Percentiles rank a stretch among this genome's conserved stretches.
phyloP scores from a whole-genome alignment of 2,329 filamentous ascomycete genomes.

The Fusarium pilosicola region DNA sequence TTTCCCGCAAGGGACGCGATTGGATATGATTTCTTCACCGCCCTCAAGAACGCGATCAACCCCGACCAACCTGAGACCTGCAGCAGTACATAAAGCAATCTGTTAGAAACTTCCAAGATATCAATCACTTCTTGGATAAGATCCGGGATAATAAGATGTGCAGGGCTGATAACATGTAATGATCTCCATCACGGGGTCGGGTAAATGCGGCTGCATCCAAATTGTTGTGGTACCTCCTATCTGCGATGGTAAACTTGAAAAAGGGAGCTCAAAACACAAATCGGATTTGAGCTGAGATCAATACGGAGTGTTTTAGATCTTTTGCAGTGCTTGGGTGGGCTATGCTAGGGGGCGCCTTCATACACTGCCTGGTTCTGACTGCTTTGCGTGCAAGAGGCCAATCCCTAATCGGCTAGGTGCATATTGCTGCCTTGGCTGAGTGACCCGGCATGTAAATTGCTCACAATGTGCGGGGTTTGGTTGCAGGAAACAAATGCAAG shows the following conservation, averaged over 20 bases:
- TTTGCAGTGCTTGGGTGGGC: not conserved
- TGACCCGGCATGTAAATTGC: fast-evolving
- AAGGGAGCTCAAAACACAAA: no score
- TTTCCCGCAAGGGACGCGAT: no score
- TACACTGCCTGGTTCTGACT: not conserved
- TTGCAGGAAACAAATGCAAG: not conserved
- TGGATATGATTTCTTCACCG: fast-evolving
- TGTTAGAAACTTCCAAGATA: fast-evolving
- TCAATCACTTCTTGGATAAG: no score
- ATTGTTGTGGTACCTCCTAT: not conserved
- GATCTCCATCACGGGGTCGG: not conserved
- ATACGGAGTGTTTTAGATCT: not conserved
- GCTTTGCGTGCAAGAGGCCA: not conserved
- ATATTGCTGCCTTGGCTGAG: not conserved
- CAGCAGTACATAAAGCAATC: fast-evolving
- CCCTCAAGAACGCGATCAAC: no score
- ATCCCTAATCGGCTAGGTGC: not conserved
- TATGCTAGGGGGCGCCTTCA: not conserved
- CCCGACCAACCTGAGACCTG: not conserved
- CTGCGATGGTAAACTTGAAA: no score
- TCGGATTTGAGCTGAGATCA: no score
- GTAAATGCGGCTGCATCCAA: not conserved
- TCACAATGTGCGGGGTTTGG: fast-evolving
- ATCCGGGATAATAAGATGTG: no score
- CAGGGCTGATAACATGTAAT: fast-evolving